phyloP scores from a whole-genome alignment of 148 eudicot species.

The Heliamphora exappendiculata region DNA sequence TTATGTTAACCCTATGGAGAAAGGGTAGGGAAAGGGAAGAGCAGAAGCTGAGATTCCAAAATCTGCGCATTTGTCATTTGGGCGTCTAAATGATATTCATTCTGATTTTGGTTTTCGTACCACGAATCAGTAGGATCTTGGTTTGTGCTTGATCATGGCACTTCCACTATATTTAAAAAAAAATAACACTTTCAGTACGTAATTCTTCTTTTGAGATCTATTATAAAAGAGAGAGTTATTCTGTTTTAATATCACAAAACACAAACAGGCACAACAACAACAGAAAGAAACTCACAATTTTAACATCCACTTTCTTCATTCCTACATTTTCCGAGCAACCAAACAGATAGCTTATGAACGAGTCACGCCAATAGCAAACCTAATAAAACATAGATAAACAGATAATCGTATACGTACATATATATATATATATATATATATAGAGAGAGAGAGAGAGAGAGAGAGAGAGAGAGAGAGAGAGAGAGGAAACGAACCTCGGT shows the following conservation, averaged over 20 bases:
- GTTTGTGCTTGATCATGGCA: no score
- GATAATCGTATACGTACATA: neutral
- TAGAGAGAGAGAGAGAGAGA: neutral
- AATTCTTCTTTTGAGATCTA: neutral
- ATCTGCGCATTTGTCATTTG: neutral
- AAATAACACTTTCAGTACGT: neutral
- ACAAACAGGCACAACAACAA: neutral
- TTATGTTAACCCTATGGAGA: no score
- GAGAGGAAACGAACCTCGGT: neutral
- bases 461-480: neutral
- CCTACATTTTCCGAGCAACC: neutral
- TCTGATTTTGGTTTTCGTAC: no score
- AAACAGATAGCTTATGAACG: neutral
- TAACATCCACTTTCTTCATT: neutral
- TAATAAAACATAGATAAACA: neutral
- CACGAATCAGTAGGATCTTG: no score
- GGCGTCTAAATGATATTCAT: neutral
- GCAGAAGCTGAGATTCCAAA: neutral
- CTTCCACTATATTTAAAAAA: no score
- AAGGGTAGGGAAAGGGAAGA: no score
- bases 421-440: neutral
- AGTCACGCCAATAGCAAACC: neutral
- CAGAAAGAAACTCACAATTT: neutral
- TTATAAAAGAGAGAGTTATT: no score
- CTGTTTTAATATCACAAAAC: no score